Conservation (phyloP, 192 early-diverging fungal genomes). For the Kickxella alabastrina region DNA sequence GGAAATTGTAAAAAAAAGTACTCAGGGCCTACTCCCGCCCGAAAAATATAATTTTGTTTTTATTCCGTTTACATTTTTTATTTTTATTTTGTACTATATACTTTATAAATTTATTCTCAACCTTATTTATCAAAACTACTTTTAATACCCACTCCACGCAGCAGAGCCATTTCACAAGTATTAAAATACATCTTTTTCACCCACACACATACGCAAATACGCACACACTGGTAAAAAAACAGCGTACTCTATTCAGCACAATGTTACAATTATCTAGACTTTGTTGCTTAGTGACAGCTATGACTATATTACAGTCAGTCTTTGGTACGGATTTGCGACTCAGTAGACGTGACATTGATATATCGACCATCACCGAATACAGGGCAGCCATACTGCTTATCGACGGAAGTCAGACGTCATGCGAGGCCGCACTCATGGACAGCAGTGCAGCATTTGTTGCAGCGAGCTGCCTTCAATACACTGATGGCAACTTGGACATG, state of each 20-base stretch:
- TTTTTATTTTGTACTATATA: no score
- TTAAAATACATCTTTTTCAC: no score
- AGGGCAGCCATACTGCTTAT: constrained; percentile 24
- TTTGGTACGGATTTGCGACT: background rate
- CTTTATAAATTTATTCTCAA: no score
- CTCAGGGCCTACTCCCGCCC: no score
- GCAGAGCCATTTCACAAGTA: no score
- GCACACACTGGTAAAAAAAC: no score
- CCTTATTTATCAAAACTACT: no score
- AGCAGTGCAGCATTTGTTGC: constrained; percentile 33
- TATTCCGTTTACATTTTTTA: no score
- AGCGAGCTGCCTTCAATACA: constrained; percentile 31
- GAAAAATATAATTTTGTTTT: no score
- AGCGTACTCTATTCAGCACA: background rate
- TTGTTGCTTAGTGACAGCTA: background rate
- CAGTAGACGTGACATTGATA: constrained; percentile 14
- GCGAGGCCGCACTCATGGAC: constrained; percentile 37
- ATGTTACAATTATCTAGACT: background rate
- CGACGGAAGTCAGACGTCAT: constrained; percentile 32
- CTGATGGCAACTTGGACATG: constrained; percentile 5
- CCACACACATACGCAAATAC: no score
- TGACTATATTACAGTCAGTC: background rate
- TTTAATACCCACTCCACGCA: no score
- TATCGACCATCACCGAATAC: constrained; percentile 8
- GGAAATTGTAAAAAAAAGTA: no score